These are phyloP conservation scores for Coleophoma crateriformis DNA, from an alignment of 2,329 filamentous ascomycete species.

Conservation along the genomic window DNA sequence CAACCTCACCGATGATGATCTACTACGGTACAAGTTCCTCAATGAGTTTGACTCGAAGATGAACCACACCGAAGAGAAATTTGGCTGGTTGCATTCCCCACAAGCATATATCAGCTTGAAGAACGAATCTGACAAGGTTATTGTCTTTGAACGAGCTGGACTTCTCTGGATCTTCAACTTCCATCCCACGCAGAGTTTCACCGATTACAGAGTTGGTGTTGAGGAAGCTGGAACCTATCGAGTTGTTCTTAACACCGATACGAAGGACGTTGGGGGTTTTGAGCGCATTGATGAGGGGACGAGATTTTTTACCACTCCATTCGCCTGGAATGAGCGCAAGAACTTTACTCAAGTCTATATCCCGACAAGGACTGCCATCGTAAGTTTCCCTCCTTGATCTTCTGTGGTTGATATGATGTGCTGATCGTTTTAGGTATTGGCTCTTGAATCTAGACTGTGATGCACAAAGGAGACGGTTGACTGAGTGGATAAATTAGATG, in stretches of 20 bases:
- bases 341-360: conserved; percentile 94
- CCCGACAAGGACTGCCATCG: conserved; percentile 76
- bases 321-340: conserved; percentile 83
- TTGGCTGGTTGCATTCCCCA: conserved; percentile 79
- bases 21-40: conserved; percentile 85
- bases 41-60: conserved; percentile 92
- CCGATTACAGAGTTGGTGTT: conserved; percentile 87
- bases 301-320: conserved; percentile 84
- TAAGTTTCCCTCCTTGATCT: conserved; percentile 36
- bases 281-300: conserved; percentile 73
- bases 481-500: too few species aligned
- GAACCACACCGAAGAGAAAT: conserved; percentile 82
- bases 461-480: too few species aligned
- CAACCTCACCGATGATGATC: conserved; percentile 79
- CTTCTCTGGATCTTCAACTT: conserved; percentile 97
- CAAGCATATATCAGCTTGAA: conserved; percentile 94
- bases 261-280: conserved; percentile 71
- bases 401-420: too few species aligned
- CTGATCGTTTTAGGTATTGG: too few species aligned
- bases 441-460: too few species aligned
- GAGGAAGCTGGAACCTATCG: conserved; percentile 81
- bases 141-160: conserved; percentile 90
- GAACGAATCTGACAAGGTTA: conserved; percentile 87
- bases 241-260: conserved; percentile 79
- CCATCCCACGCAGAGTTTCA: conserved; percentile 76